Evolutionary conservation across 805 yeast species (phyloP).

Genomic region (Spathaspora hagerdaliae): DNA sequence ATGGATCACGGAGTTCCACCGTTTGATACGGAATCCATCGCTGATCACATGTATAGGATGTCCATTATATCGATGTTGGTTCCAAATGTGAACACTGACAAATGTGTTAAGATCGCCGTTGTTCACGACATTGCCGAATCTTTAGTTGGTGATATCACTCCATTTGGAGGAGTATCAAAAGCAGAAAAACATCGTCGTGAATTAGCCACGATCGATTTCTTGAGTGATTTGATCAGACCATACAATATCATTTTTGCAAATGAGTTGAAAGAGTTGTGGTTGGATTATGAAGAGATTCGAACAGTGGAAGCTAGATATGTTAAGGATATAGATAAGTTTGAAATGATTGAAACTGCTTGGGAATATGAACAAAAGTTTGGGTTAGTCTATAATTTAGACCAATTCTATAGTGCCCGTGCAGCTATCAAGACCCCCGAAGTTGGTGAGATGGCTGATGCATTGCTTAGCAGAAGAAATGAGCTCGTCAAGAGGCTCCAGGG

Average conservation of each 20-base stretch:
- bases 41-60: slow-evolving; percentile 98
- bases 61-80: slow-evolving; percentile 73
- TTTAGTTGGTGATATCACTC: slow-evolving; percentile 93
- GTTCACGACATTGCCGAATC: slow-evolving; percentile 95
- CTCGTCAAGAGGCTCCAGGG: slow-evolving; percentile 9
- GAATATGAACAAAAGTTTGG: slow-evolving; percentile 73
- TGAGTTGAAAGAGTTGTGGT: slow-evolving; percentile 71
- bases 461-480: slow-evolving; percentile 18
- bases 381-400: slow-evolving; percentile 55
- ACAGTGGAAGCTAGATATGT: slow-evolving; percentile 83
- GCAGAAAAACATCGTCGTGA: slow-evolving; percentile 84
- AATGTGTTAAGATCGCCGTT: slow-evolving; percentile 80
- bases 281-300: slow-evolving; percentile 83
- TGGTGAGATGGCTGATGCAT: slow-evolving; percentile 58
- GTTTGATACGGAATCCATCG: slow-evolving; percentile 62
- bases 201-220: slow-evolving; percentile 61
- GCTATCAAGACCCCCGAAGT: slow-evolving; percentile 72
- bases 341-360: slow-evolving; percentile 75
- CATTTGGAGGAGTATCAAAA: slow-evolving; percentile 61
- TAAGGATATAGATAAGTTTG: slow-evolving; percentile 91
- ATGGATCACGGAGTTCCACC: slow-evolving; percentile 55
- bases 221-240: slow-evolving; percentile 57
- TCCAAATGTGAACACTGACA: slow-evolving; percentile 48
- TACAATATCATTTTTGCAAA: slow-evolving; percentile 59
- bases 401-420: slow-evolving; percentile 61